Evolutionary conservation across 768 basidiomycete genomes (phyloP).

Genomic region (Cyclocybe aegerita): DNA sequence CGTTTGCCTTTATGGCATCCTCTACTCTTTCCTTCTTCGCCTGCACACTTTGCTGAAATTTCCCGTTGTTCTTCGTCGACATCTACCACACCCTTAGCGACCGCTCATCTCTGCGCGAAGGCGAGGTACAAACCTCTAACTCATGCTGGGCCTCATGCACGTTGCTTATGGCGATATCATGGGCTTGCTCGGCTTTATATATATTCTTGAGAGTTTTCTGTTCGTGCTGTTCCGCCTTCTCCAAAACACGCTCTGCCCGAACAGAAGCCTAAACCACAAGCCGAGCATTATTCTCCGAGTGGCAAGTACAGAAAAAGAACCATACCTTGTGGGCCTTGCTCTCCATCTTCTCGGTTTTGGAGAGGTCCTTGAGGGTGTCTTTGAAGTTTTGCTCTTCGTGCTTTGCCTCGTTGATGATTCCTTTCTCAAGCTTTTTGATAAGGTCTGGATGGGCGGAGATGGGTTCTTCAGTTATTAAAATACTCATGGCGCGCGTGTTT

Average conservation of each 20-base stretch:
- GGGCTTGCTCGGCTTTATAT: slow-evolving; percentile 50
- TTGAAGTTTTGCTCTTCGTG: slow-evolving; percentile 48
- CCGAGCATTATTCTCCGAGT: background rate
- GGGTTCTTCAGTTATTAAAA: background rate
- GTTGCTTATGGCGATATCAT: slow-evolving; percentile 44
- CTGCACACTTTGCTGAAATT: no score
- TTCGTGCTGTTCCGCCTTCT: slow-evolving; percentile 49
- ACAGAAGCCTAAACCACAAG: background rate
- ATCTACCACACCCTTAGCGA: no score
- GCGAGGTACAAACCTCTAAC: slow-evolving; percentile 18
- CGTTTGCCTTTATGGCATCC: no score
- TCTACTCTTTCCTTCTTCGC: no score
- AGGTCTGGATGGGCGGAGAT: slow-evolving; percentile 23
- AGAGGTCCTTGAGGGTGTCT: slow-evolving; percentile 51
- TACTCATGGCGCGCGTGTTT: no score
- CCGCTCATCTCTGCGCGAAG: no score
- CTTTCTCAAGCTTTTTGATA: slow-evolving; percentile 37
- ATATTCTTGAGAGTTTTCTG: slow-evolving; percentile 44
- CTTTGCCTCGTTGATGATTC: slow-evolving; percentile 47
- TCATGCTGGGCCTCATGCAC: slow-evolving; percentile 40
- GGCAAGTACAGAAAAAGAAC: background rate
- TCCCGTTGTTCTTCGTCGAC: no score
- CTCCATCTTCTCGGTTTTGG: slow-evolving; percentile 49
- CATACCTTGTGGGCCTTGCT: slow-evolving; percentile 50
- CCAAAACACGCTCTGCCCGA: slow-evolving; percentile 12